Conservation (phyloP, 2,329 filamentous ascomycete species). For the Knufia fluminis region DNA sequence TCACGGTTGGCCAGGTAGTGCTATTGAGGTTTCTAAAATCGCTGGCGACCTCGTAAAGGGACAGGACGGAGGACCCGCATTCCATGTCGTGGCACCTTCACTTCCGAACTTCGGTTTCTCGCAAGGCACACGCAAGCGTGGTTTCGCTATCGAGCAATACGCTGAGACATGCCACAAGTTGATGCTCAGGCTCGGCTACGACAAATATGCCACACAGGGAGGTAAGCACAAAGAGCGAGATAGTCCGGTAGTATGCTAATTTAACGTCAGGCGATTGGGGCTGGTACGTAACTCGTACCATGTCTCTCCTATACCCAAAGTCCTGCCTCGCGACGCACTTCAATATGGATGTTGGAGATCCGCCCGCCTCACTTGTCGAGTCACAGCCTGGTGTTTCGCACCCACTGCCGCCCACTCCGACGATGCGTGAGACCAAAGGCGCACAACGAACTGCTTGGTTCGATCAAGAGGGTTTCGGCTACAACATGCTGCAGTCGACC, state of each 20-base stretch:
- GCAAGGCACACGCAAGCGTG: conserved; percentile 40
- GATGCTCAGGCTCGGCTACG: conserved; percentile 60
- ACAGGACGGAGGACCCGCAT: conserved; percentile 34
- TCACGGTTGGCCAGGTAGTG: conserved; percentile 22
- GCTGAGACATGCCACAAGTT: conserved; percentile 57
- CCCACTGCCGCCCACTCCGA: conserved; percentile 44
- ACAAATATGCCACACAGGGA: conserved; percentile 51
- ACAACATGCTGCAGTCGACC: conserved; percentile 53
- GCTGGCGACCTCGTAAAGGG: conserved; percentile 28
- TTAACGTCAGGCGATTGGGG: conserved; percentile 40
- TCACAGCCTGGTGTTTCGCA: conserved; percentile 34
- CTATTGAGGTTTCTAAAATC: conserved; percentile 26
- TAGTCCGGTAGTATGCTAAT: conserved; percentile 46
- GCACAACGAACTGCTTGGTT: conserved; percentile 51
- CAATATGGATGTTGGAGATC: conserved; percentile 45
- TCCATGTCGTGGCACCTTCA: conserved; percentile 46
- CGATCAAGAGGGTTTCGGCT: conserved; percentile 40
- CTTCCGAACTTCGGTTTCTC: conserved; percentile 51
- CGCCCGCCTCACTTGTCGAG: conserved; percentile 36
- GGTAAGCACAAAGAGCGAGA: conserved; percentile 50
- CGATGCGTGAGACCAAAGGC: conserved; percentile 42
- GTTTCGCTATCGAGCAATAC: conserved; percentile 53
- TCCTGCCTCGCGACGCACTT: conserved; percentile 53
- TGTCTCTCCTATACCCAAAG: conserved; percentile 51
- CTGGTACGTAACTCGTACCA: conserved; percentile 50